phyloP scores from a whole-genome alignment of 176 grass and related monocot species.

The Puya raimondii region DNA sequence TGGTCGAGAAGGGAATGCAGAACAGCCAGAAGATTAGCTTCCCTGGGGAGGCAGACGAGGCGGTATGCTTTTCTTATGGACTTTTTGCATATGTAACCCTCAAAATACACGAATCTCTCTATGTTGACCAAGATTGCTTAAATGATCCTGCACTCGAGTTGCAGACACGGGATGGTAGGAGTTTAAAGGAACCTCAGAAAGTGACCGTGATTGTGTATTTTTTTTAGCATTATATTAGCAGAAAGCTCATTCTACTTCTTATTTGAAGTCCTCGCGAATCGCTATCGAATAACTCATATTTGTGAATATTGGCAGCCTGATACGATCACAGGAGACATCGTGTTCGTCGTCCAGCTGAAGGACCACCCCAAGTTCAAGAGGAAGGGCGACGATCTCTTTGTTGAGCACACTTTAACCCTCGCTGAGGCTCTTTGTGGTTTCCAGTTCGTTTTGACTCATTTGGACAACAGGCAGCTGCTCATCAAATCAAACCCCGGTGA shows the following conservation, averaged over 20 bases:
- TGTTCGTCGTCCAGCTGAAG: conserved; percentile 86
- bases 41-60: conserved; percentile 96
- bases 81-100: too few relatives aligned
- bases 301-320: conserved; percentile 53
- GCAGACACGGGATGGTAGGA: too few relatives aligned
- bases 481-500: conserved; percentile 82
- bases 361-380: conserved; percentile 88
- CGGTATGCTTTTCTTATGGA: conserved; percentile 39
- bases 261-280: too few relatives aligned
- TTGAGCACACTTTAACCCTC: conserved; percentile 80
- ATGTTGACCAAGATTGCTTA: too few relatives aligned
- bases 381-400: conserved; percentile 94
- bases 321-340: conserved; percentile 88
- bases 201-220: too few relatives aligned
- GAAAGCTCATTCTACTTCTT: too few relatives aligned
- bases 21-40: conserved; percentile 91
- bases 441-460: conserved; percentile 86
- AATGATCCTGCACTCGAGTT: too few relatives aligned
- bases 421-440: conserved; percentile 87
- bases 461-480: conserved; percentile 88
- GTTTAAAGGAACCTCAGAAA: too few relatives aligned
- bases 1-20: conserved; percentile 96
- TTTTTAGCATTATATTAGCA: too few relatives aligned
- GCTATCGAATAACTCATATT: too few relatives aligned
- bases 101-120: too few relatives aligned